Evolutionary conservation across 768 basidiomycete species (phyloP), one percentile per base, ranked within the genome.

Genomic region (Punctularia strigosozonata): DNA sequence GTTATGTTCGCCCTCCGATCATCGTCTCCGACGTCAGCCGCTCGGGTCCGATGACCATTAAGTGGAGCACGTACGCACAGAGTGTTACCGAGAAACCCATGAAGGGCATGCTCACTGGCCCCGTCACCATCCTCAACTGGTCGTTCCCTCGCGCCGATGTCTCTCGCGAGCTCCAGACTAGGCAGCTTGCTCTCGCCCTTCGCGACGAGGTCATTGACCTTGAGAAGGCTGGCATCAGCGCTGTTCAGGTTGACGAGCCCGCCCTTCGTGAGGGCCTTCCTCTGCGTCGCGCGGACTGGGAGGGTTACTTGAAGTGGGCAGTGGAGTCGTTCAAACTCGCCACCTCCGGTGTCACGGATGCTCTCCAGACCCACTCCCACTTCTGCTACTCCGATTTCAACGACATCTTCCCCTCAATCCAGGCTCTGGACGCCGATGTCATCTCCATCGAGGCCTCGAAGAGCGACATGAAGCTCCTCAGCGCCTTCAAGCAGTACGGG

Each of bases 71-170:
- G 53, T 98, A 94, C 62, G 95, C 95, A 39, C 95, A 98, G 69
- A 90, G 85, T 57, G 56, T 97, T 54, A 87, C 92, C 50, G 66
- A 75, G 58, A 80, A 77, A 61, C 95, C 92, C 51, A 91, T 99
- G 89, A 99, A 99, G 80, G 94, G 94, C 50, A 97, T 98, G 95
- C 73, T 98, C 41, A 92, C 94, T 41, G 94, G 94, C 46, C 92
- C 91, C 15, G 92, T 97, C 60, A 91, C 90, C 45, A 95, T 99
- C 65, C 78, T 98, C 64, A 98, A 98, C 75, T 99, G 95, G 95
- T 98, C 95, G 24, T 99, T 99, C 92, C 95, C 95, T 55, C 94
- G 95, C 62, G 89, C 89, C 49, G 95, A 99, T 58, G 84, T 98
- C 49, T 77, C 84, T 39, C 87, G 88, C 58, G 94, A 98, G 66